These are phyloP conservation scores for Phytopythium aichiense DNA, from an alignment of 352 stramenopile species.

Conservation along the genomic window DNA sequence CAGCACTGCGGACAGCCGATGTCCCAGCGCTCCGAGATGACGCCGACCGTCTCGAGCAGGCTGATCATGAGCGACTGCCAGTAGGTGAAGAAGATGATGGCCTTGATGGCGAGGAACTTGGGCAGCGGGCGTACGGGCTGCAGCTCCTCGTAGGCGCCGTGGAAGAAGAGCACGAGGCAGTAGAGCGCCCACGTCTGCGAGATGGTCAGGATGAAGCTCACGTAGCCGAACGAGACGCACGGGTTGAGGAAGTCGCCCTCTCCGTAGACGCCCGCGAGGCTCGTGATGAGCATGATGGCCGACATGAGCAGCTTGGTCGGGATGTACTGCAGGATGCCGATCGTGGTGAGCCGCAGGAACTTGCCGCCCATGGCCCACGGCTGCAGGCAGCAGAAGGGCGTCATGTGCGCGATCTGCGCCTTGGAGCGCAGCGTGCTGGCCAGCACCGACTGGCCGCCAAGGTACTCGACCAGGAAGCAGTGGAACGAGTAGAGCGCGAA, in stretches of 20 bases:
- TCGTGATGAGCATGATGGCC: constrained; percentile 85
- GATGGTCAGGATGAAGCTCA: constrained; percentile 87
- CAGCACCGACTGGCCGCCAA: constrained; percentile 80
- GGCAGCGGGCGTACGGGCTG: constrained; percentile 84
- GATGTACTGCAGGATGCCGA: constrained; percentile 93
- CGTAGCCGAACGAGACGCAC: constrained; percentile 81
- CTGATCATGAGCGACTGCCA: constrained; percentile 93
- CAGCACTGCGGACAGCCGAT: constrained; percentile 84
- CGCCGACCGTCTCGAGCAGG: constrained; percentile 79
- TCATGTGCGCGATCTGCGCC: constrained; percentile 71
- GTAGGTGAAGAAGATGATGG: constrained; percentile 95
- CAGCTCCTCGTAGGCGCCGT: constrained; percentile 89
- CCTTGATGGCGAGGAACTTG: constrained; percentile 95
- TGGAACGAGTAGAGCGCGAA: constrained; percentile 94
- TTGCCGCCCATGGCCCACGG: constrained; percentile 91
- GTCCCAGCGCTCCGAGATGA: constrained; percentile 83
- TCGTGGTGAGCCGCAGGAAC: constrained; percentile 91
- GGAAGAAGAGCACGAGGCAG: constrained; percentile 92
- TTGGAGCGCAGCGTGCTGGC: constrained; percentile 85
- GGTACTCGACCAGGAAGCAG: constrained; percentile 90
- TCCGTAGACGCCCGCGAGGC: constrained; percentile 82
- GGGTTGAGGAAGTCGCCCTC: constrained; percentile 87
- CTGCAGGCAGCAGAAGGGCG: constrained; percentile 84
- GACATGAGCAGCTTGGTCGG: constrained; percentile 86
- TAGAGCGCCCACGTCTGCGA: constrained; percentile 93